Evolutionary conservation across 495 filamentous ascomycete genomes (phyloP).

Genomic region (Trichoderma asperelloides): DNA sequence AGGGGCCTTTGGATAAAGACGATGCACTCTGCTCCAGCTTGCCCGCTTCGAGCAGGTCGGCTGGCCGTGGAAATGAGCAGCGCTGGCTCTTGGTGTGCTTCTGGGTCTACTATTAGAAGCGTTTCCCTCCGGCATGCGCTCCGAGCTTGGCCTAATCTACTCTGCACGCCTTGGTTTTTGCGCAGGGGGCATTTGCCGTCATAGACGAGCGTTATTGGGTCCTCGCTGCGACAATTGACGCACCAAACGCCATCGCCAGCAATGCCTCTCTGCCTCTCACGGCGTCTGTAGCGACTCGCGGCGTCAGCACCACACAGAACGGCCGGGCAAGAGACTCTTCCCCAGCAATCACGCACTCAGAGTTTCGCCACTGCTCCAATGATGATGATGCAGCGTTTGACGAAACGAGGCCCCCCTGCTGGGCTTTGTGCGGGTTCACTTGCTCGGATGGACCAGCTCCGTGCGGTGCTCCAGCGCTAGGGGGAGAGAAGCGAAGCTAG

Average conservation of each 20-base stretch:
- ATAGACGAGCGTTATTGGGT: background rate
- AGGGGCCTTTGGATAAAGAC: background rate
- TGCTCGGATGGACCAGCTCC: background rate
- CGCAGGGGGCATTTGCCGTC: background rate
- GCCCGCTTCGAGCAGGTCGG: constrained; percentile 1
- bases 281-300: background rate
- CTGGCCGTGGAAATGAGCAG: background rate
- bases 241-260: no score
- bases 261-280: no score
- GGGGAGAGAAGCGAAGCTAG: no score
- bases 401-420: background rate
- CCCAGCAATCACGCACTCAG: background rate
- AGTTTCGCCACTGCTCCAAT: constrained; percentile 3
- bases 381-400: background rate
- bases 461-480: no score
- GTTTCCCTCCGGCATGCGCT: no score
- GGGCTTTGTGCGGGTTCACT: background rate
- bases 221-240: background rate
- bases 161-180: background rate
- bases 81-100: no score
- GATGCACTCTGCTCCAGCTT: background rate
- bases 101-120: no score
- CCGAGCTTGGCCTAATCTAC: background rate
- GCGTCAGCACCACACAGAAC: background rate
- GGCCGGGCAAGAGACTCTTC: background rate